Percentiles rank a stretch among this genome's conserved stretches.
These are phyloP conservation scores for Saccharomycopsis sp. DNA, from an alignment of 805 yeast genomes.

Conservation along the genomic window DNA sequence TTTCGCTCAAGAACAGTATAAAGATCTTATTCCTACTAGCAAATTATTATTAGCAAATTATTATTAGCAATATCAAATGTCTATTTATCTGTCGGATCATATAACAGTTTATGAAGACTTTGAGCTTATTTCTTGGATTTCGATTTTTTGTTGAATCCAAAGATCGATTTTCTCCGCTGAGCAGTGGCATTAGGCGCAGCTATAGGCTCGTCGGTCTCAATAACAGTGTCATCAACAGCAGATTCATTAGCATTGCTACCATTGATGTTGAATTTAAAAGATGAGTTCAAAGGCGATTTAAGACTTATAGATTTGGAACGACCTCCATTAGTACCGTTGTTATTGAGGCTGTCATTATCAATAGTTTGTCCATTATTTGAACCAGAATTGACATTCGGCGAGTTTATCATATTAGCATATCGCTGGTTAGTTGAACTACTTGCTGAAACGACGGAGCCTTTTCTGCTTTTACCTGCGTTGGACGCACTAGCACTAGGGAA, in stretches of 20 bases:
- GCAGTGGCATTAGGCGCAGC: neutral
- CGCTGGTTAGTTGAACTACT: neutral
- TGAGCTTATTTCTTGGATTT: neutral
- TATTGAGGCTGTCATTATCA: neutral
- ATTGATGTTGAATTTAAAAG: neutral
- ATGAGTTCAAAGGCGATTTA: constrained; percentile 6
- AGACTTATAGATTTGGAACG: constrained; percentile 1
- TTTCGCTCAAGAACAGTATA: too few species aligned
- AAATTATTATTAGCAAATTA: too few species aligned
- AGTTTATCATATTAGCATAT: neutral
- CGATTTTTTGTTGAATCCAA: constrained; percentile 14
- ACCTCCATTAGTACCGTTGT: neutral
- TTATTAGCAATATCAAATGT: too few species aligned
- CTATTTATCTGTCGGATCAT: too few species aligned
- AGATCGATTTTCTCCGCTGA: constrained; percentile 15
- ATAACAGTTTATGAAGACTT: too few species aligned
- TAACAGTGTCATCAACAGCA: neutral
- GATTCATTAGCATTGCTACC: neutral
- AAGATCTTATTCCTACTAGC: too few species aligned
- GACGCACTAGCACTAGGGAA: too few species aligned
- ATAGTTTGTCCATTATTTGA: neutral
- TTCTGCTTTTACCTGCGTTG: neutral
- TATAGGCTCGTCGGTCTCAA: neutral
- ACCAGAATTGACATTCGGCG: constrained; percentile 4
- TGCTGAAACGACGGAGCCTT: neutral